These are phyloP conservation scores for Claviceps cyperi DNA, from an alignment of 2,329 filamentous ascomycete species.

Conservation along the genomic window DNA sequence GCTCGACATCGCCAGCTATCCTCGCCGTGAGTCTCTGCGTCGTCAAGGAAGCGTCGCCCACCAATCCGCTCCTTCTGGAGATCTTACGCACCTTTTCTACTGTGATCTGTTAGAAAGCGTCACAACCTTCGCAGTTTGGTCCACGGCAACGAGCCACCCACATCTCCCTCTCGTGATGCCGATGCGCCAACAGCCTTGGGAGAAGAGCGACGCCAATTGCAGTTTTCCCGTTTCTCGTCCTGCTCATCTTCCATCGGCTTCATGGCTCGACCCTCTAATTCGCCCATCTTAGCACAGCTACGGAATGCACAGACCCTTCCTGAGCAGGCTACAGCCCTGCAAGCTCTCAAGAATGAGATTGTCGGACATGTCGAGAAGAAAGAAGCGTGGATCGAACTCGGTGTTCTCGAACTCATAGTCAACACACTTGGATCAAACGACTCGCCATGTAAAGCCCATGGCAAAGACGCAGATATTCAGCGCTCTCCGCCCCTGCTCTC, in stretches of 20 bases:
- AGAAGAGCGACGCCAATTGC: conserved; percentile 3
- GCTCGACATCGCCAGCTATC: neutral
- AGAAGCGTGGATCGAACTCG: conserved; percentile 58
- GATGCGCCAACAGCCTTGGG: conserved; percentile 4
- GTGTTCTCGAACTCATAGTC: conserved; percentile 47
- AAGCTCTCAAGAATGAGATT: conserved; percentile 72
- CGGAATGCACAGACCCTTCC: conserved; percentile 34
- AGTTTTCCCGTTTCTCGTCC: neutral
- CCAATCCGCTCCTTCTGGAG: too few relatives aligned
- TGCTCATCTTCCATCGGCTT: conserved; percentile 7
- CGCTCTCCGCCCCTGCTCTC: conserved; percentile 27
- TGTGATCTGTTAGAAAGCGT: neutral
- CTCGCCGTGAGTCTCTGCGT: neutral
- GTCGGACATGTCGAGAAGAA: conserved; percentile 82
- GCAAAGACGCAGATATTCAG: conserved; percentile 23
- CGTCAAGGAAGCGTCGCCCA: neutral
- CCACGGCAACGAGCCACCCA: neutral
- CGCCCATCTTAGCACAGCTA: conserved; percentile 42
- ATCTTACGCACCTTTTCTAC: too few relatives aligned
- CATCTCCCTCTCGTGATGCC: conserved; percentile 6
- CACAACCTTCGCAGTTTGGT: neutral
- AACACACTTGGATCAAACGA: conserved; percentile 26
- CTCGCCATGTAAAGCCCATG: conserved; percentile 20
- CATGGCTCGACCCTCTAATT: conserved; percentile 40
- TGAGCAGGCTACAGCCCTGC: conserved; percentile 47